Conservation (phyloP, 2,329 filamentous ascomycete species). For the Diaporthe vaccinii region DNA sequence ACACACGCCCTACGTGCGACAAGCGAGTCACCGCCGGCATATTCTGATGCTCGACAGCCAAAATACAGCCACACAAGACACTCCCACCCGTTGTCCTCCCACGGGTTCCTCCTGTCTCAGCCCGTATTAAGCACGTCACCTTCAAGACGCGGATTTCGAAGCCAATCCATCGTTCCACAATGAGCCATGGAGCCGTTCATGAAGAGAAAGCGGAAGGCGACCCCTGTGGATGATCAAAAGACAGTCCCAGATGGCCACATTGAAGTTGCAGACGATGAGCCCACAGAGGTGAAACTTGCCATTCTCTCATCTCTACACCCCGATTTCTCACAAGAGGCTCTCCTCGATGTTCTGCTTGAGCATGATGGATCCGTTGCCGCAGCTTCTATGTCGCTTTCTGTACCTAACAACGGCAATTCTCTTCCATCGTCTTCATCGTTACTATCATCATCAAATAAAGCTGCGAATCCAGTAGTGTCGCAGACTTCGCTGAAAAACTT, state of each 20-base stretch:
- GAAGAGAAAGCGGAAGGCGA: constrained; percentile 64
- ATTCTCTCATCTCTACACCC: constrained; percentile 84
- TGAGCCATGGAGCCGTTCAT: constrained; percentile 70
- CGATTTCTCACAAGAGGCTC: constrained; percentile 69
- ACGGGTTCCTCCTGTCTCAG: not conserved
- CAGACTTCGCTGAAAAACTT: constrained; percentile 76
- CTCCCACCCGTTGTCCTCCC: too few relatives aligned
- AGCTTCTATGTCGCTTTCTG: constrained; percentile 63
- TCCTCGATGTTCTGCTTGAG: constrained; percentile 84
- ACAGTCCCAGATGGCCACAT: not conserved
- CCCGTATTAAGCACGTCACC: not conserved
- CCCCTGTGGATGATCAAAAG: constrained; percentile 45
- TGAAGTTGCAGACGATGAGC: constrained; percentile 70
- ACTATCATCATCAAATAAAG: constrained; percentile 11
- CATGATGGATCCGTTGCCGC: constrained; percentile 81
- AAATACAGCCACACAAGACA: not conserved
- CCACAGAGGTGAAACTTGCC: constrained; percentile 91
- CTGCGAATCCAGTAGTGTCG: constrained; percentile 28
- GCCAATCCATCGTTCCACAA: not conserved
- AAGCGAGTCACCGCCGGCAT: not conserved
- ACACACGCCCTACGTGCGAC: constrained; percentile 32
- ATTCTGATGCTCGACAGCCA: constrained; percentile 1
- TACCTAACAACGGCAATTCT: constrained; percentile 57
- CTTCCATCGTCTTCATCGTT: not conserved
- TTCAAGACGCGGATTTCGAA: not conserved